Percentiles rank a stretch among this genome's conserved stretches.
These are phyloP conservation scores for Blastomyces silverae DNA, from an alignment of 2,329 filamentous ascomycete genomes.

Conservation along the genomic window DNA sequence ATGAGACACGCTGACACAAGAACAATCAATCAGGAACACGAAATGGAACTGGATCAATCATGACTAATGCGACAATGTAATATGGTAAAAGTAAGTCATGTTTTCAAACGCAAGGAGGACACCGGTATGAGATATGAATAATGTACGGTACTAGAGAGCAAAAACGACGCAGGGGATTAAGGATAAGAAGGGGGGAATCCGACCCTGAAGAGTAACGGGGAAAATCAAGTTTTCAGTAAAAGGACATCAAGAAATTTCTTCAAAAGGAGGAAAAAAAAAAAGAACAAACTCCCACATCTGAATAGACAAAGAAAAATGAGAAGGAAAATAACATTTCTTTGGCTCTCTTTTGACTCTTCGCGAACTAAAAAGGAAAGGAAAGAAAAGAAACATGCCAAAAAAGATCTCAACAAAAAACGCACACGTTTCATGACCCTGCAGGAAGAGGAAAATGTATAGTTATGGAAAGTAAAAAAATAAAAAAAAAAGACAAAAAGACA, in stretches of 20 bases:
- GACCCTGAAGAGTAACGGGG: not conserved
- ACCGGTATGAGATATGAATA: slow-evolving; percentile 7
- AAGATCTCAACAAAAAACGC: slow-evolving; percentile 5
- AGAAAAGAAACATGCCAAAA: slow-evolving; percentile 19
- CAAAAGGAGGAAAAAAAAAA: not conserved
- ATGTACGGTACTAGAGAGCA: slow-evolving; percentile 4
- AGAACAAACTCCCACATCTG: slow-evolving; percentile 14
- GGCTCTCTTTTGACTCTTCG: slow-evolving; percentile 15
- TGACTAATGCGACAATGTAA: slow-evolving; percentile 4
- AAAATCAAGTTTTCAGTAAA: not conserved
- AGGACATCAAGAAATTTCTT: not conserved
- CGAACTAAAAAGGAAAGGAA: slow-evolving; percentile 18
- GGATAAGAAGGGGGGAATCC: not conserved
- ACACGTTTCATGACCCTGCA: slow-evolving; percentile 7
- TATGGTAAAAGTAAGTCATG: slow-evolving; percentile 2
- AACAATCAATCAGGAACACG: not conserved
- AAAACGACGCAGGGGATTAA: not conserved
- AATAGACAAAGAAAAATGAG: slow-evolving; percentile 14
- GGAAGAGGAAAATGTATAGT: not conserved
- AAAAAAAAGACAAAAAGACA: slow-evolving; percentile 1
- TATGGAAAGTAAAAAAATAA: not conserved
- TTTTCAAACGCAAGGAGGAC: not conserved
- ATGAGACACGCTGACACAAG: not conserved
- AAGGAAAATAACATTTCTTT: slow-evolving; percentile 15
- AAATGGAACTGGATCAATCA: slow-evolving; percentile 1